Evolutionary conservation across 1,284 basidiomycete species (phyloP).

Genomic region (Cutaneotrichosporon cutaneum): DNA sequence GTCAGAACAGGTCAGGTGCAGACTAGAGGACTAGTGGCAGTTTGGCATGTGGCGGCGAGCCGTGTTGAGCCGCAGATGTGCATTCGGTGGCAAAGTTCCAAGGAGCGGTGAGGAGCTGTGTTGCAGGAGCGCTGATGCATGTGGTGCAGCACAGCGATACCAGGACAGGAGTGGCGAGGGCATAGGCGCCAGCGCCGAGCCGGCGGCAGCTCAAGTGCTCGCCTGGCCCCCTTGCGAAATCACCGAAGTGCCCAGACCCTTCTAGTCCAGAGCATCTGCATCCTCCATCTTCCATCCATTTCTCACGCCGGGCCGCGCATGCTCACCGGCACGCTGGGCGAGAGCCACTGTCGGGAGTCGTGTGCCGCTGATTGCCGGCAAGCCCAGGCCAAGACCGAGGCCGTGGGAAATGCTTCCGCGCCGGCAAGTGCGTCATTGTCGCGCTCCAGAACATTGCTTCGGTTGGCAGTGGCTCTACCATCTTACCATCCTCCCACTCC

Average conservation of each 20-base stretch:
- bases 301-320: not conserved
- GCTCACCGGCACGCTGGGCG: not conserved
- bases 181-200: no score
- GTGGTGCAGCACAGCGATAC: no score
- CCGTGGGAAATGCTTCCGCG: not conserved
- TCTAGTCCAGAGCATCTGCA: not conserved
- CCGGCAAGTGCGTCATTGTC: not conserved
- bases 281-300: not conserved
- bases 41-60: not conserved
- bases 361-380: no score
- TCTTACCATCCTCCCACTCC: not conserved
- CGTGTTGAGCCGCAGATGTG: no score
- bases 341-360: not conserved
- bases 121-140: no score
- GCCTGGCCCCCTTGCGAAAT: no score
- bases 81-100: no score
- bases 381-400: not conserved
- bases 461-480: no score
- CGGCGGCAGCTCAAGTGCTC: no score
- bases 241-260: not conserved
- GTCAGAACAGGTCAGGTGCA: not conserved
- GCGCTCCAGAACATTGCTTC: no score
- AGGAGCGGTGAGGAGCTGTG: no score
- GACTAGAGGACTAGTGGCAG: not conserved
- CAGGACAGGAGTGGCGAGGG: no score